Evolutionary conservation across 768 basidiomycete species (phyloP), one percentile per base, ranked within the genome.

Genomic region (Dendrothele bispora): DNA sequence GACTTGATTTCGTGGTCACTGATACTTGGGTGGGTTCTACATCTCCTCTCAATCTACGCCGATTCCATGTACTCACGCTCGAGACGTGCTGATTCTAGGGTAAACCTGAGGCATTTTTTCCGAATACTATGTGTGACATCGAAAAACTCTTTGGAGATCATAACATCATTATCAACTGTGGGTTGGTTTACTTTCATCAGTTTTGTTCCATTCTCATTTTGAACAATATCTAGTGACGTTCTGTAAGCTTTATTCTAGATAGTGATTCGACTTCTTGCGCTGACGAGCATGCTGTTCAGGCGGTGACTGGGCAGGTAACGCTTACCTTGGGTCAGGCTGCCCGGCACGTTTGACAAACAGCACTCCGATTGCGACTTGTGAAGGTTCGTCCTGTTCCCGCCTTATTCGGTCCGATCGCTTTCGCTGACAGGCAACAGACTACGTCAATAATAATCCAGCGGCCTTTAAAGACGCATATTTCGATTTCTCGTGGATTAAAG

Each of bases 391-490:
- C 29, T 25, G 11, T 36, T 15, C 11, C n/a, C 17, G 18, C 18
- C 24, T 3, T 5, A 20, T 5, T 41, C 25, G 7, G n/a, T 20
- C 37, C 7, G 10, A 18, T 11, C 15, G 12, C 7, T 24, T 34
- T 17, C n/a, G n/a, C n/a, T n/a, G n/a, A n/a, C n/a, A n/a, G n/a
- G n/a, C n/a, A n/a, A n/a, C 22, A 83, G 80, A 77, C 45, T 82
- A 67, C 55, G 83, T 85, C 40, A 72, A 78, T 65, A 73, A 74
- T 56, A 83, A 85, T 58, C 84, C 86, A 1, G 54, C 56, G 5
- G 78, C 77, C 11, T 87, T 87, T 63, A 38, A 56, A 4, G 62
- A 81, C 29, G 85, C 86, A 0, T 87, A 76, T 69, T 88, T 84
- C 70, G 77, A 84, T 32, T 71, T 88, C 60, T 74, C 74, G 30